These are phyloP conservation scores for Hymenoscyphus fructigenus DNA, from an alignment of 2,329 filamentous ascomycete genomes.

Conservation along the genomic window DNA sequence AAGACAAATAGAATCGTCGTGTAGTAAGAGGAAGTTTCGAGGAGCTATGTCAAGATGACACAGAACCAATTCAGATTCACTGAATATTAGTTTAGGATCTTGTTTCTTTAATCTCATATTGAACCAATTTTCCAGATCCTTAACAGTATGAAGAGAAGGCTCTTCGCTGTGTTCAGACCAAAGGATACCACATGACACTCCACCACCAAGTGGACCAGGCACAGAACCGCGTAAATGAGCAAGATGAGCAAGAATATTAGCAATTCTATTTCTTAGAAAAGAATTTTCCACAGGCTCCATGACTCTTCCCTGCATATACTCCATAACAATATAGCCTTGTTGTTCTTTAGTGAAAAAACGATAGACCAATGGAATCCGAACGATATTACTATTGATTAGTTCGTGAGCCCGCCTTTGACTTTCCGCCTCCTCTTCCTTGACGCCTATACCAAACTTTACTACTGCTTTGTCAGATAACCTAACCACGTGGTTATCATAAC, in stretches of 20 bases:
- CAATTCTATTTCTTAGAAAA: conserved; percentile 12
- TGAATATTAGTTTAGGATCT: conserved; percentile 15
- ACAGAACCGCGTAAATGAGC: conserved; percentile 11
- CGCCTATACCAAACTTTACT: conserved; percentile 14
- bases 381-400: conserved; percentile 5
- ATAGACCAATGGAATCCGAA: conserved; percentile 14
- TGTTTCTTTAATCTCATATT: conserved; percentile 15
- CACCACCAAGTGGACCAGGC: conserved; percentile 12
- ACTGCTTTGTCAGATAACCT: conserved; percentile 13
- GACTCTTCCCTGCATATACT: conserved; percentile 16
- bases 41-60: conserved; percentile 16
- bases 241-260: conserved; percentile 16
- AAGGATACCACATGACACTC: conserved; percentile 13
- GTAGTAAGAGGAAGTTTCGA: conserved; percentile 16
- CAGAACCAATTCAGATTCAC: conserved; percentile 11
- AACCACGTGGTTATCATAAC: conserved; percentile 10
- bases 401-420: conserved; percentile 9
- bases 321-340: conserved; percentile 16
- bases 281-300: conserved; percentile 11
- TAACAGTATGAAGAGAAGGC: conserved; percentile 14
- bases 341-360: conserved; percentile 15
- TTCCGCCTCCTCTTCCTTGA: conserved; percentile 13
- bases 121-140: conserved; percentile 15
- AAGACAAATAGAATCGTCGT: conserved; percentile 15
- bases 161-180: conserved; percentile 14